Conservation (phyloP, 192 early-diverging fungal genomes). For the Coemansia javaensis region DNA sequence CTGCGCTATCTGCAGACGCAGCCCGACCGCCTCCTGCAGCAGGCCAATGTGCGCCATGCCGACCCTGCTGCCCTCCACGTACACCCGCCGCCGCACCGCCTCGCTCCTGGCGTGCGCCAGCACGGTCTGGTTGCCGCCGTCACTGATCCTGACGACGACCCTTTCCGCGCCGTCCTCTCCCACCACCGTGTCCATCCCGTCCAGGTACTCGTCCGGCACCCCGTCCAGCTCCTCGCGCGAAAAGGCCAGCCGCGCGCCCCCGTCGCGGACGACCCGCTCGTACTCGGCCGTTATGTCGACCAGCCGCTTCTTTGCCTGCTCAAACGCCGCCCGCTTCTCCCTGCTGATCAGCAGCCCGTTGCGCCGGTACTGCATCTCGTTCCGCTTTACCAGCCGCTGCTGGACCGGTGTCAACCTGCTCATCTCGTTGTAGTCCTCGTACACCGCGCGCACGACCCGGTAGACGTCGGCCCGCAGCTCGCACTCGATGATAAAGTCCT, state of each 20-base stretch:
- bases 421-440: constrained; percentile 27
- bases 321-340: constrained; percentile 53
- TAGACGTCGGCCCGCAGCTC: constrained; percentile 57
- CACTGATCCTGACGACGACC: constrained; percentile 58
- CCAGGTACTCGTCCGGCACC: constrained; percentile 59
- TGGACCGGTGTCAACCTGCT: constrained; percentile 50
- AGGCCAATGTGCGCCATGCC: constrained; percentile 49
- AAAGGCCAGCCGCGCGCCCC: constrained; percentile 26
- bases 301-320: constrained; percentile 52
- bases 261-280: background rate
- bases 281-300: background rate
- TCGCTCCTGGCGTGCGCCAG: constrained; percentile 44
- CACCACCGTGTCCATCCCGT: constrained; percentile 8
- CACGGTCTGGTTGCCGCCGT: constrained; percentile 34
- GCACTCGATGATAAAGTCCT: constrained; percentile 56
- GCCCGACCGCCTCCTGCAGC: constrained; percentile 50
- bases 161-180: constrained; percentile 53
- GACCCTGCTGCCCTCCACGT: constrained; percentile 37
- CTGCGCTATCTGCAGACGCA: constrained; percentile 43
- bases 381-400: constrained; percentile 55
- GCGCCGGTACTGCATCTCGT: constrained; percentile 55
- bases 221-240: constrained; percentile 59
- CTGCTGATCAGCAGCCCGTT: constrained; percentile 61
- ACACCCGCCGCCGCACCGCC: constrained; percentile 45
- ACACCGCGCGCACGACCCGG: constrained; percentile 39